Evolutionary conservation across 2,329 filamentous ascomycete genomes (phyloP).

Genomic region (Alternaria infectoria): DNA sequence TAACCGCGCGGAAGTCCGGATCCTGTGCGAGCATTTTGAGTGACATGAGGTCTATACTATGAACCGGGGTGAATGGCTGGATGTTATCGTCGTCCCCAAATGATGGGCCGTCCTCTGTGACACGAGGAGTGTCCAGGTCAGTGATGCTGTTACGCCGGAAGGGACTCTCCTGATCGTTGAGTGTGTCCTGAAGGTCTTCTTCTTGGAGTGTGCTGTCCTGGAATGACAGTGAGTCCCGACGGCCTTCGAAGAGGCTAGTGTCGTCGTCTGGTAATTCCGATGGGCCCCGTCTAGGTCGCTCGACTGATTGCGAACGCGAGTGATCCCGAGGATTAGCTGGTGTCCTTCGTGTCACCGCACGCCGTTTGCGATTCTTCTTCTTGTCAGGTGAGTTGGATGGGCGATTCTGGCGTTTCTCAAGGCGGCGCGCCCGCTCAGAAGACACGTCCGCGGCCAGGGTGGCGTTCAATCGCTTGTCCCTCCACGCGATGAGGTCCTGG

Average conservation of each 20-base stretch:
- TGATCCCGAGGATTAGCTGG: not conserved
- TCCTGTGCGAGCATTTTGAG: not conserved
- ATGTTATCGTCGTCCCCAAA: not conserved
- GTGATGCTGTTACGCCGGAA: not conserved
- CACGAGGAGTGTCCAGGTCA: not conserved
- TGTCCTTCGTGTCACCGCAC: not conserved
- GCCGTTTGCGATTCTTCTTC: not conserved
- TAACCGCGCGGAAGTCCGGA: not conserved
- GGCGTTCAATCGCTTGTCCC: not conserved
- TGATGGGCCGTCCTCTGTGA: not conserved
- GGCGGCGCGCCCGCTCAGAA: not conserved
- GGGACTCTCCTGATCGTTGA: not conserved
- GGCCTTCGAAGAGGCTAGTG: not conserved
- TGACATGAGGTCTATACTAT: not conserved
- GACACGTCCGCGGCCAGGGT: not conserved
- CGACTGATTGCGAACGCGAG: not conserved
- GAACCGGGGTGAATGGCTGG: not conserved
- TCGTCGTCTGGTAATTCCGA: not conserved
- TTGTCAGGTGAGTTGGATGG: not conserved
- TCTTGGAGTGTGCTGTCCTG: not conserved
- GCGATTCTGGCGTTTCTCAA: not conserved
- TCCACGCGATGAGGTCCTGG: not conserved
- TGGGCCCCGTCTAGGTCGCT: not conserved
- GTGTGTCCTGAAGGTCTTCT: not conserved
- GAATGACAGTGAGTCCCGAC: not conserved